Evolutionary conservation across 345 rosid genomes (phyloP), one percentile per base, ranked within the genome.

Genomic region (Gossypium turneri): DNA sequence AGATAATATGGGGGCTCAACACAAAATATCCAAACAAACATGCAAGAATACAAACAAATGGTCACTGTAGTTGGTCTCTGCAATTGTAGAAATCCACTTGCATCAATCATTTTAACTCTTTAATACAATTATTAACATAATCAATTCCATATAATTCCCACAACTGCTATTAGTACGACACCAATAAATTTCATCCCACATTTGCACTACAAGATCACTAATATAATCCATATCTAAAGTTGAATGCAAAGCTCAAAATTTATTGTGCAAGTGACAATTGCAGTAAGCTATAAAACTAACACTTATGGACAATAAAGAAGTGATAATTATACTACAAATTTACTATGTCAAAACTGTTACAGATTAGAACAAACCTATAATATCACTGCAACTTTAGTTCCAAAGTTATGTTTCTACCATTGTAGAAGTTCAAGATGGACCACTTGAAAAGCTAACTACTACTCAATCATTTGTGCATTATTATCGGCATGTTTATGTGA

Each of bases 401-500:
- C 48, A 29, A 73, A 29, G 47, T 44, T 29, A 27, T 47, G n/a
- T 63, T 66, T 41, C 45, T 22, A 52, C 73, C 2, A 43, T 48
- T 44, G 19, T 11, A 5, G 12, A 66, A 11, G 45, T 51, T 56
- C 44, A 13, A 71, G 62, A 48, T 13, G 16, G 12, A 3, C 43
- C 12, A 38, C 9, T 44, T 34, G n/a, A 66, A 60, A 45, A 24
- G 12, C 73, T 44, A 60, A 50, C 44, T 25, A 15, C 48, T 64
- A 70, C 73, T 82, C 71, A 73, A 47, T 80, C 79, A 74, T 77
- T 59, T n/a, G 81, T 81, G 12, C 79, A 73, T 7, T 87, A 89
- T 77, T 73, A 68, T 75, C 81, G 79, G 70, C 86, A 93, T 15
- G 93, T 89, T 57, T 91, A 90, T 29, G 90, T 93, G 70, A 91